Conservation (phyloP, 1,284 basidiomycete genomes). For the Leccinum solheimii region DNA sequence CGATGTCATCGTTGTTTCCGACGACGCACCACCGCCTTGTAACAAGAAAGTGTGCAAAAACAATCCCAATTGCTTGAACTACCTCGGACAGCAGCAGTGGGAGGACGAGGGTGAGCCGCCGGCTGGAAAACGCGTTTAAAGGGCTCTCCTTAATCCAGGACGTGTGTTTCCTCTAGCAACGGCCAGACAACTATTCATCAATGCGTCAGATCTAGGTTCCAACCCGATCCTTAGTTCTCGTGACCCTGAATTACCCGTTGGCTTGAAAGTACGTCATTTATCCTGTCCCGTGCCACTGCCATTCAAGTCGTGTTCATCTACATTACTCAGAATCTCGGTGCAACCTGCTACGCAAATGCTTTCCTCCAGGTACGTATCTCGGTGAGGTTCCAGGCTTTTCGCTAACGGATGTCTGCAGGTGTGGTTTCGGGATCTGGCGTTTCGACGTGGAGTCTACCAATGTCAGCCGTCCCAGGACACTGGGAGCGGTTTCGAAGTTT, state of each 20-base stretch:
- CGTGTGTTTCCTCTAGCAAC: constrained; percentile 42
- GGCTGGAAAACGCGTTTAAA: constrained; percentile 19
- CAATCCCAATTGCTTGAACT: constrained; percentile 83
- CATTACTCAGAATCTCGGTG: constrained; percentile 75
- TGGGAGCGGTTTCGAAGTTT: constrained; percentile 56
- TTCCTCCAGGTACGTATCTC: constrained; percentile 69
- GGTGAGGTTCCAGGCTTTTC: neutral
- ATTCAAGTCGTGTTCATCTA: neutral
- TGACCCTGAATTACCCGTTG: constrained; percentile 66
- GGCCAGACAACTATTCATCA: constrained; percentile 53
- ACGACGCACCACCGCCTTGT: constrained; percentile 61
- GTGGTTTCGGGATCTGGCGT: constrained; percentile 61
- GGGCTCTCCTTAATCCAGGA: constrained; percentile 7
- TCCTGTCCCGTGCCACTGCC: neutral
- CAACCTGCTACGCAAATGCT: constrained; percentile 92
- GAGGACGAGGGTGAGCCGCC: constrained; percentile 55
- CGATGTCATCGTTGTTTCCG: constrained; percentile 69
- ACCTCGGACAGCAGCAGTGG: constrained; percentile 80
- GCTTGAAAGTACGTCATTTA: constrained; percentile 60
- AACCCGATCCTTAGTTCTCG: constrained; percentile 54
- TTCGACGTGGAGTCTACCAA: constrained; percentile 57
- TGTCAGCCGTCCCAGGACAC: constrained; percentile 46
- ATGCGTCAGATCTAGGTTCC: constrained; percentile 50
- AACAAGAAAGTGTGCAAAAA: constrained; percentile 62
- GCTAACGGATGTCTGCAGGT: constrained; percentile 41